Conservation (phyloP, 495 filamentous ascomycete genomes). For the Amniculicola lignicola region DNA sequence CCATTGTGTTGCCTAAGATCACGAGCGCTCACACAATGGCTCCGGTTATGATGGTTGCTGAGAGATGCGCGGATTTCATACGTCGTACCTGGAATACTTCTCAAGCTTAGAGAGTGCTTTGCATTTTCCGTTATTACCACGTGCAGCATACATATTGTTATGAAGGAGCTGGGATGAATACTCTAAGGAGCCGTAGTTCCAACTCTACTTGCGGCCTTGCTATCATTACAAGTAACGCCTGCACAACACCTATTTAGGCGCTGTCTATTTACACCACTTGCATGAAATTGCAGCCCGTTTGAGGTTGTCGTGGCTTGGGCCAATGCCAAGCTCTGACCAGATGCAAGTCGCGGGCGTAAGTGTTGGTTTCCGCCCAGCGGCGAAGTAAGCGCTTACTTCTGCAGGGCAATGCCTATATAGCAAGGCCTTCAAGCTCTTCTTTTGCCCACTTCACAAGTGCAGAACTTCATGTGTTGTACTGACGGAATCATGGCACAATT, state of each 20-base stretch:
- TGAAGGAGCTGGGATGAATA: no score
- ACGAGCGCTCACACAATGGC: slow-evolving; percentile 17
- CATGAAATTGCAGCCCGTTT: no score
- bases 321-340: no score
- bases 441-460: not conserved
- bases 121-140: slow-evolving; percentile 6
- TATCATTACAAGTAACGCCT: no score
- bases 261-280: no score
- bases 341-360: no score
- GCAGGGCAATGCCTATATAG: no score
- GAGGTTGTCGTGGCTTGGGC: no score
- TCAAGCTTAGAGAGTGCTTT: slow-evolving; percentile 5
- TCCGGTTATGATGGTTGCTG: slow-evolving; percentile 20
- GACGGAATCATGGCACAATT: not conserved
- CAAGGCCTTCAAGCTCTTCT: not conserved
- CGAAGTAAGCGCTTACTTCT: no score
- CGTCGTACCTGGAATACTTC: slow-evolving; percentile 7
- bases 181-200: no score
- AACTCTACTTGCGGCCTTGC: no score
- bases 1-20: slow-evolving; percentile 18
- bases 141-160: not conserved
- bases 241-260: not conserved
- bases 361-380: no score
- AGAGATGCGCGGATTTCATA: slow-evolving; percentile 20
- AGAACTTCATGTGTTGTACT: not conserved